A percentile compares a stretch with the other conserved stretches of the same genome.
phyloP scores from a whole-genome alignment of 176 grass and related monocot species.

The Phoenix dactylifera region DNA sequence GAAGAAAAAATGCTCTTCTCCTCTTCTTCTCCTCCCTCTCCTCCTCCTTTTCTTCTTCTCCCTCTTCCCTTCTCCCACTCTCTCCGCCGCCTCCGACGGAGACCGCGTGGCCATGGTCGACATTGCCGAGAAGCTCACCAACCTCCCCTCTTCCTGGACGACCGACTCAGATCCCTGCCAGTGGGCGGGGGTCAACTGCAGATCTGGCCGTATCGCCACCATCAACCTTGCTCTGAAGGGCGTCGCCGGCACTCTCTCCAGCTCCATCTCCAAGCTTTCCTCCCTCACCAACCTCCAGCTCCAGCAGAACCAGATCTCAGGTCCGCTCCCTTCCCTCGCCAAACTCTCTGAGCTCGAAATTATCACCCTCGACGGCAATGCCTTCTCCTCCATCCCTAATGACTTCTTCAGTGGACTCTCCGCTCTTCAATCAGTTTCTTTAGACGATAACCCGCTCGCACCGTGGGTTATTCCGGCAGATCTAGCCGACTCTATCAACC shows the following conservation, averaged over 20 bases:
- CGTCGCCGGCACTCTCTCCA: slow-evolving; percentile 10
- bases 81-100: no score
- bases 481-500: background rate
- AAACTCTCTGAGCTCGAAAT: slow-evolving; percentile 4
- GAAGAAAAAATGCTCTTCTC: no score
- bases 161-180: no score
- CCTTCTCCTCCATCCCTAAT: slow-evolving; percentile 10
- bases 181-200: slow-evolving; percentile 39
- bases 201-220: slow-evolving; percentile 17
- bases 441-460: slow-evolving; percentile 18
- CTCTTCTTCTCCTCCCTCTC: no score
- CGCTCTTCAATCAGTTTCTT: background rate
- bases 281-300: slow-evolving; percentile 6
- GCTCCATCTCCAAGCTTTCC: background rate
- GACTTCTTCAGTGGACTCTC: slow-evolving; percentile 23
- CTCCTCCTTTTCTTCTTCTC: no score
- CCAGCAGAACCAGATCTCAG: slow-evolving; percentile 11
- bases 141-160: no score
- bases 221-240: background rate
- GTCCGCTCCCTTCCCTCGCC: slow-evolving; percentile 10
- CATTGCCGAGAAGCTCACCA: no score
- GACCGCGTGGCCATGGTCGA: no score
- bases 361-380: slow-evolving; percentile 10
- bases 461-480: slow-evolving; percentile 4
- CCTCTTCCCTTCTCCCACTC: no score